Evolutionary conservation across 1,284 basidiomycete species (phyloP).

Genomic region (Moniliophthora roreri): DNA sequence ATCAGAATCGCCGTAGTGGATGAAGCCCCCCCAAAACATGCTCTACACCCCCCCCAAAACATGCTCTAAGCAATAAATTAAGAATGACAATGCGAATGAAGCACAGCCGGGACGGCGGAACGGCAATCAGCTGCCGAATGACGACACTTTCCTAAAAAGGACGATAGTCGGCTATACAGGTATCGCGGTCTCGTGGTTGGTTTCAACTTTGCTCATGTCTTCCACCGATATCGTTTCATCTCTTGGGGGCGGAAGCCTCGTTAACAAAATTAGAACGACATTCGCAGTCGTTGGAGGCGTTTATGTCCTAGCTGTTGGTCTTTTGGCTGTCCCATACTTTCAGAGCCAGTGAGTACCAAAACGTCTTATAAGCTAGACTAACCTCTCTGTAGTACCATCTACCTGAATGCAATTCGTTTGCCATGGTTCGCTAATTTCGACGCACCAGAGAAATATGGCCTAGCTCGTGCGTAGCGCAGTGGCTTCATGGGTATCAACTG

Average conservation of each 20-base stretch:
- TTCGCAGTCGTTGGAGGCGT: constrained; percentile 12
- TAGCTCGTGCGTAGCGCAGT: constrained; percentile 65
- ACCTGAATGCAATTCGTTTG: constrained; percentile 65
- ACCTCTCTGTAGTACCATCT: constrained; percentile 29
- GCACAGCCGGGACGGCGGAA: too few relatives aligned
- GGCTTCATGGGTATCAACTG: not conserved
- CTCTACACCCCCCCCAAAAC: too few relatives aligned
- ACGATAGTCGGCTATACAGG: not conserved
- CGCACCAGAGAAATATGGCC: constrained; percentile 73
- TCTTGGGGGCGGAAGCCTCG: not conserved
- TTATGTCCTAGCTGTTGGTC: constrained; percentile 14
- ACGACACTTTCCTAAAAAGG: not conserved
- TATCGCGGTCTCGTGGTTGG: not conserved
- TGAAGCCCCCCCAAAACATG: too few relatives aligned
- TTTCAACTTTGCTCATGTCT: not conserved
- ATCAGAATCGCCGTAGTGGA: too few relatives aligned
- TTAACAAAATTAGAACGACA: constrained; percentile 10
- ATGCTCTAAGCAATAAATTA: not conserved
- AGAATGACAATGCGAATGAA: too few relatives aligned
- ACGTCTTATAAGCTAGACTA: not conserved
- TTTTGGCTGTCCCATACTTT: constrained; percentile 15
- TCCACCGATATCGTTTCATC: constrained; percentile 2
- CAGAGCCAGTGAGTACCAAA: constrained; percentile 13
- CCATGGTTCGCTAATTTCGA: constrained; percentile 68
- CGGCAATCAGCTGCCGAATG: too few relatives aligned